These are phyloP conservation scores for Suhomyces faveliae DNA, from an alignment of 805 yeast genomes.

Conservation along the genomic window DNA sequence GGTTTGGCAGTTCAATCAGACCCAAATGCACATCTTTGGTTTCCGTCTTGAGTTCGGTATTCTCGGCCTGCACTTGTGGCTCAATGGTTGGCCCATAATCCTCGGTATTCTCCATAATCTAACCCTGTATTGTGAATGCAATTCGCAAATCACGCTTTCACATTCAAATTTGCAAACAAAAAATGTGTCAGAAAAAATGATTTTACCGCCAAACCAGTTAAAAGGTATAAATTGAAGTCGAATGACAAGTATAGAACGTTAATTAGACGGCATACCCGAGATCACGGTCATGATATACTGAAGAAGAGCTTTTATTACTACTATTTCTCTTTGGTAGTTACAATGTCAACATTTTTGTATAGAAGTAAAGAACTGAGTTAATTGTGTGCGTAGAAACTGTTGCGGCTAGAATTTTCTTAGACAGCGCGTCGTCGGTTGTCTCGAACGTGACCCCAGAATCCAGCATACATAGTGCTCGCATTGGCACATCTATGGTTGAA, in stretches of 20 bases:
- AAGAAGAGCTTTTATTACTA: not conserved
- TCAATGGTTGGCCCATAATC: slow-evolving; percentile 13
- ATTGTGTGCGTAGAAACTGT: too few relatives aligned
- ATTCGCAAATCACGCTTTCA: not conserved
- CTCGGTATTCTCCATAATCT: not conserved
- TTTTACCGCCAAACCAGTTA: not conserved
- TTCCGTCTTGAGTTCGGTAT: not conserved
- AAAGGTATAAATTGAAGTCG: not conserved
- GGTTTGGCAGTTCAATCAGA: not conserved
- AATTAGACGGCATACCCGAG: too few relatives aligned
- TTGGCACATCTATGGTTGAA: not conserved
- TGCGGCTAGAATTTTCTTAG: too few relatives aligned
- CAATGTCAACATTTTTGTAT: too few relatives aligned
- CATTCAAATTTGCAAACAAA: not conserved
- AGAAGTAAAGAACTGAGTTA: too few relatives aligned
- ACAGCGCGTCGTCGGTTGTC: not conserved
- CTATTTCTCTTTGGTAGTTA: too few relatives aligned
- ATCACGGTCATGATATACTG: too few relatives aligned
- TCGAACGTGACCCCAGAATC: too few relatives aligned
- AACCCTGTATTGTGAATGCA: not conserved
- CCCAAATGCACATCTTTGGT: not conserved
- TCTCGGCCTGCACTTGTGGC: slow-evolving; percentile 17
- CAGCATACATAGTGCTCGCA: not conserved
- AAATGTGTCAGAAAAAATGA: not conserved
- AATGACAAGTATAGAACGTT: not conserved